A percentile compares a stretch with the other conserved stretches of the same genome.
Conservation (phyloP, 768 basidiomycete species). For the Exsudoporus frostii region DNA sequence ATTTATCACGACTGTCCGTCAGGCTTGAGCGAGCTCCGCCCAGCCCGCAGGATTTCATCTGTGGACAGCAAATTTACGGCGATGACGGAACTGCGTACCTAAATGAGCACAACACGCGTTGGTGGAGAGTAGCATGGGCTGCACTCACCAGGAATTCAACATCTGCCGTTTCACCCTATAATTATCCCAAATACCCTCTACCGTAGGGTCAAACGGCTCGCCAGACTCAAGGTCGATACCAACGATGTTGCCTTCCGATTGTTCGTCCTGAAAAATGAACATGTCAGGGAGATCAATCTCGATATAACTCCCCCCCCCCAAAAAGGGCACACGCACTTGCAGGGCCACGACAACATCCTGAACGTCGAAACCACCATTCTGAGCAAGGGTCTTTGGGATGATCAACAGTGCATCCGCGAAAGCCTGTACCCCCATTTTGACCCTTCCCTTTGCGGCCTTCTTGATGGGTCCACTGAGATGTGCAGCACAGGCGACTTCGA, state of each 20-base stretch:
- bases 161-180: conserved; percentile 98
- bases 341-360: conserved; percentile 91
- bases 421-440: conserved; percentile 96
- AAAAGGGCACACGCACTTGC: conserved; percentile 53
- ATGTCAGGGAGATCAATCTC: conserved; percentile 12
- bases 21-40: conserved; percentile 82
- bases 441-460: conserved; percentile 86
- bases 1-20: conserved; percentile 57
- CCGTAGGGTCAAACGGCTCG: conserved; percentile 93
- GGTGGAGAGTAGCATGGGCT: conserved; percentile 6
- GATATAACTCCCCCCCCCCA: neutral
- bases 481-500: conserved; percentile 88
- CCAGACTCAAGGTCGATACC: conserved; percentile 92
- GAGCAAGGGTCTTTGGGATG: conserved; percentile 94
- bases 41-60: conserved; percentile 91
- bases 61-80: conserved; percentile 93
- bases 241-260: conserved; percentile 88
- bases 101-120: conserved; percentile 25
- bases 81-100: conserved; percentile 71
- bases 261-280: conserved; percentile 70
- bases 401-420: conserved; percentile 92
- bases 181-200: conserved; percentile 98
- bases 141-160: conserved; percentile 87
- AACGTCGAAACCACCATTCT: conserved; percentile 96
- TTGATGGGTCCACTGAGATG: conserved; percentile 79